Conservation (phyloP, 805 yeast species). For the Candida suzukii region DNA sequence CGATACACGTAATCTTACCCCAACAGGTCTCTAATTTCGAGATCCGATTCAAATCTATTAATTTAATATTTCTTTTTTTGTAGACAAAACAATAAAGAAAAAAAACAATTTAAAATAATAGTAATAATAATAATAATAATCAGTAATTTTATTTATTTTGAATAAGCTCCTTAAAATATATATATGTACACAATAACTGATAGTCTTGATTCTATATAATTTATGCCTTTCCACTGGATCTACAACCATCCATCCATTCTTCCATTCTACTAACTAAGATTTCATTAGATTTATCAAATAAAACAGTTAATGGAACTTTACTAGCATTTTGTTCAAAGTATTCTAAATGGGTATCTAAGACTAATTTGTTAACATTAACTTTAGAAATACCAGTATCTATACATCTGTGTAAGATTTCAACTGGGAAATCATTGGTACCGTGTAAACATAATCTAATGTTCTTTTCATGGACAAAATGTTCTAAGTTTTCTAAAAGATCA, state of each 20-base stretch:
- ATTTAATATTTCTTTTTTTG: too few relatives aligned
- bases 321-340: slow-evolving; percentile 16
- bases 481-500: slow-evolving; percentile 20
- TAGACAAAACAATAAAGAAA: too few relatives aligned
- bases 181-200: too few relatives aligned
- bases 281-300: slow-evolving; percentile 20
- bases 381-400: slow-evolving; percentile 25
- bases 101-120: too few relatives aligned
- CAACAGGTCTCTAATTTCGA: too few relatives aligned
- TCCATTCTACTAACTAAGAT: slow-evolving; percentile 21
- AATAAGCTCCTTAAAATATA: too few relatives aligned
- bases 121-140: too few relatives aligned
- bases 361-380: slow-evolving; percentile 25
- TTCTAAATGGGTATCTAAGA: slow-evolving; percentile 21
- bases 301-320: slow-evolving; percentile 18
- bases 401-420: slow-evolving; percentile 19
- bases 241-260: slow-evolving; percentile 20
- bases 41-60: too few relatives aligned
- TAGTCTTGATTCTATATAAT: too few relatives aligned
- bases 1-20: too few relatives aligned
- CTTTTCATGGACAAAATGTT: slow-evolving; percentile 7
- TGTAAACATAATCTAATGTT: slow-evolving; percentile 21
- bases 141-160: too few relatives aligned
- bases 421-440: slow-evolving; percentile 26
- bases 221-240: slow-evolving; percentile 9